Evolutionary conservation across 108 stramenopile species (phyloP), one percentile per base, ranked within the genome.

Genomic region (Nannochloropsis oceanica): DNA sequence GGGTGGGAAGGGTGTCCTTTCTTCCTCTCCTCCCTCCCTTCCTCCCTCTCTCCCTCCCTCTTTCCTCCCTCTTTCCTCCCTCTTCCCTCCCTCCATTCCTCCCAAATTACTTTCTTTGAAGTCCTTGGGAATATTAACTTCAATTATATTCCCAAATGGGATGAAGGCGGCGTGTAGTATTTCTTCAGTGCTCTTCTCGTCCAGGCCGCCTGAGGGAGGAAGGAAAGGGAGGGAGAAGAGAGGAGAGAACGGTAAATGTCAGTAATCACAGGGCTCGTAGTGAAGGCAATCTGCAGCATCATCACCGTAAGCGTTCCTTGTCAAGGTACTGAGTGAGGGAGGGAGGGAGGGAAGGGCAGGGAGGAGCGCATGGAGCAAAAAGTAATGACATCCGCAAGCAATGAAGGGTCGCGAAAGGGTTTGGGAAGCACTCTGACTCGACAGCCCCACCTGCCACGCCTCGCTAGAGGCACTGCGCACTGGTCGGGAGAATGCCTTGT

Each of bases 141-240:
- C 89, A 8, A 82, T 44, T 13, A 92, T 44, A 24, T 92, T 90
- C 8, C 97, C 97, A 85, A 97, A 98, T 11, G 96, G 96, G 25
- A 98, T 90, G 91, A 98, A 93, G 12, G 96, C 96, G 42, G 97
- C 96, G 59, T 96, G 95, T 26, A 98, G 87, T 11, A 94, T 88
- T 44, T 91, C 91, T 86, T 93, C 94, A 14, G 91, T 93, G 0
- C 95, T 95, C 13, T 87, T 90, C 73, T 95, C 93, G 24, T 94
- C 94, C 43, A 98, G 85, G 12, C 97, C 97, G n/a, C 96, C 97
- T n/a, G 59, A 73, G n/a, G 59, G 8, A 8, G n/a, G 8, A 73
- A 7, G 59, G n/a, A 73, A 7, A 7, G n/a, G 7, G 22, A 8
- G 59, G 8, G 59, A 2, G 59, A 8, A 73, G 22, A 73, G 59